Base-by-base conservation (phyloP, 2,329 filamentous ascomycete species). In the Teratosphaeria viscida region DNA sequence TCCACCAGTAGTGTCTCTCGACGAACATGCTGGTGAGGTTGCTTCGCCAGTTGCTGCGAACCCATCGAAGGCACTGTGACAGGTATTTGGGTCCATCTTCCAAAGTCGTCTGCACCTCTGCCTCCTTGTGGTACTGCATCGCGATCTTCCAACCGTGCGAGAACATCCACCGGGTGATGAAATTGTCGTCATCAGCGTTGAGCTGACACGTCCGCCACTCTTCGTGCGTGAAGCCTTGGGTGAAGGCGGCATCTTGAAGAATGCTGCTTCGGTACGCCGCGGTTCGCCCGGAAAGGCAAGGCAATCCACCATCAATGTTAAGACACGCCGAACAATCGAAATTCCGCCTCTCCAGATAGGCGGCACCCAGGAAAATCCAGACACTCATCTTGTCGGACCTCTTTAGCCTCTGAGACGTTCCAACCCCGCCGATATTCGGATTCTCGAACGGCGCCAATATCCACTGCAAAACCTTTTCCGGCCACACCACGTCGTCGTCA, bases 181-280 rank as follows among this genome's bases (percentile, higher is more conserved):
- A 97, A 77, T 97, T 97, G 80, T 97, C 92, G 74, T 97, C 92
- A 74, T 97, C 92, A 29, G 92, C 91, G 71, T 96, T 96, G 62
- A 97, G 82, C 70, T 92, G 92, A 76, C 88, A 95, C 68, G 87
- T 85, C 75, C 82, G 81, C 90, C 90, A 96, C 67, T 87, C 88
- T 77, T 97, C 92, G 59, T 92, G 90, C 66, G 89, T 92, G 78
- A 97, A 96, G 54, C 87, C 89, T 64, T 92, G 83, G 52, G 91
- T 85, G 74, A 97, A 97, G 57, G 88, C 85, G 61, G 88, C 85
- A 72, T 92, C 90, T 68, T 90, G 86, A 29, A 97, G 79, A 64
- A 97, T 96, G 70, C 88, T 85, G 10, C 90, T 90, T 55, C 90
- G 87, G 76, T 97, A 96, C 53, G 91, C 92, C 57, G 92, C 92